Conservation (phyloP, 495 filamentous ascomycete genomes). For the Tirmania nivea region DNA sequence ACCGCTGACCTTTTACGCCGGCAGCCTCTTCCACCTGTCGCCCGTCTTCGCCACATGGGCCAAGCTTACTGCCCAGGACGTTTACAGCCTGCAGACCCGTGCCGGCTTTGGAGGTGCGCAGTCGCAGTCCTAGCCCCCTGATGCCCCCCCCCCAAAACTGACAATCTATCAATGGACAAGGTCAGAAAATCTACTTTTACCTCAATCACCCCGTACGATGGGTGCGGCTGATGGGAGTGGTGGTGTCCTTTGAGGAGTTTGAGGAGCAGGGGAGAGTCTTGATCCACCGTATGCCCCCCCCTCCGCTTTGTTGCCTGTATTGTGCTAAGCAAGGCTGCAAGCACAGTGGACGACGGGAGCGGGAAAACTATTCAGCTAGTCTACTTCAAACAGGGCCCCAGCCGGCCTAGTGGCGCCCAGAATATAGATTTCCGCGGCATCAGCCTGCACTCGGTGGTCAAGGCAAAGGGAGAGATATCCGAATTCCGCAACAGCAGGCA, state of each 20-base stretch:
- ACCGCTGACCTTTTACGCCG: slow-evolving; percentile 39
- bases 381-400: slow-evolving; percentile 4
- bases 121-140: too few relatives aligned
- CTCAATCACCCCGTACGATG: slow-evolving; percentile 79
- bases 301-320: background rate
- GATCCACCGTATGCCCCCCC: slow-evolving; percentile 2
- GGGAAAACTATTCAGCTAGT: slow-evolving; percentile 45
- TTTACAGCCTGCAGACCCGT: slow-evolving; percentile 36
- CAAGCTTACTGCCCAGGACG: slow-evolving; percentile 48
- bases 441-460: slow-evolving; percentile 45
- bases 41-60: slow-evolving; percentile 71
- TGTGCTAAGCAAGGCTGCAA: background rate
- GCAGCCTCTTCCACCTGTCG: slow-evolving; percentile 64
- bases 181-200: slow-evolving; percentile 54
- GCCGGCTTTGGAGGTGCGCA: slow-evolving; percentile 44
- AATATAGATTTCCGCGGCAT: slow-evolving; percentile 28
- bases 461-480: slow-evolving; percentile 52
- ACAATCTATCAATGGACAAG: slow-evolving; percentile 14
- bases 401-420: slow-evolving; percentile 1
- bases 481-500: slow-evolving; percentile 42
- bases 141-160: too few relatives aligned
- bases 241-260: slow-evolving; percentile 55
- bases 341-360: slow-evolving; percentile 60
- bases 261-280: slow-evolving; percentile 5
- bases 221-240: slow-evolving; percentile 51